Conservation (phyloP, 345 rosid species). For the Citrus cavaleriei region DNA sequence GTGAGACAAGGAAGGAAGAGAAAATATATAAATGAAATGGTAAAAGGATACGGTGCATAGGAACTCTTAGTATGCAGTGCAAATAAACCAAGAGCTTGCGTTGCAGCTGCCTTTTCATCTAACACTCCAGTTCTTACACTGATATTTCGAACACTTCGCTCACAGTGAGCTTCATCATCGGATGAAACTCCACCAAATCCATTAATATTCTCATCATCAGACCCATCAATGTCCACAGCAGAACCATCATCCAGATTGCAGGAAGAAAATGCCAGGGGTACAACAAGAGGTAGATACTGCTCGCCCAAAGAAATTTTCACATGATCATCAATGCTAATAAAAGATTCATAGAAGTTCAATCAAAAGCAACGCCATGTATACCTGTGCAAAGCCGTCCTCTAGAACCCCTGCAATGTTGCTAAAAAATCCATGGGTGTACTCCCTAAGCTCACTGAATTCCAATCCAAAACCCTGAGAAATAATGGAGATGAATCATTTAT, state of each 20-base stretch:
- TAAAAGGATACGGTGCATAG: slow-evolving; percentile 85
- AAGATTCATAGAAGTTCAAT: slow-evolving; percentile 11
- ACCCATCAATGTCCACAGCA: slow-evolving; percentile 85
- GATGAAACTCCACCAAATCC: slow-evolving; percentile 96
- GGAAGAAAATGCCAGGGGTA: slow-evolving; percentile 82
- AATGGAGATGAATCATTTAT: slow-evolving; percentile 12
- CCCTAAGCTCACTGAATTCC: slow-evolving; percentile 96
- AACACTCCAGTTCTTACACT: slow-evolving; percentile 95
- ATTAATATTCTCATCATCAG: slow-evolving; percentile 80
- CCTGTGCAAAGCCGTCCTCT: slow-evolving; percentile 86
- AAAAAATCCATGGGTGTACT: slow-evolving; percentile 97
- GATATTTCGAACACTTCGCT: slow-evolving; percentile 88
- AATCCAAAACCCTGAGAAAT: slow-evolving; percentile 75
- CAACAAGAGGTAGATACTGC: slow-evolving; percentile 93
- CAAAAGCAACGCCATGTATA: slow-evolving; percentile 24
- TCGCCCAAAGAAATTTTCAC: slow-evolving; percentile 17
- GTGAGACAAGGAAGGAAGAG: not conserved
- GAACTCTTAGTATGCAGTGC: slow-evolving; percentile 81
- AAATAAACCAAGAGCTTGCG: slow-evolving; percentile 97
- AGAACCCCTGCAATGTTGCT: slow-evolving; percentile 95
- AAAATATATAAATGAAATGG: slow-evolving; percentile 1
- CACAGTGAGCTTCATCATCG: slow-evolving; percentile 98
- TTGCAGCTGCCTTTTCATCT: slow-evolving; percentile 99
- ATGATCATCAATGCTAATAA: slow-evolving; percentile 2
- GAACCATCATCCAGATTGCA: slow-evolving; percentile 99